Percentiles rank a stretch among this genome's conserved stretches.
phyloP scores from a whole-genome alignment of 768 basidiomycete genomes.

The Suillus fuscotomentosus region DNA sequence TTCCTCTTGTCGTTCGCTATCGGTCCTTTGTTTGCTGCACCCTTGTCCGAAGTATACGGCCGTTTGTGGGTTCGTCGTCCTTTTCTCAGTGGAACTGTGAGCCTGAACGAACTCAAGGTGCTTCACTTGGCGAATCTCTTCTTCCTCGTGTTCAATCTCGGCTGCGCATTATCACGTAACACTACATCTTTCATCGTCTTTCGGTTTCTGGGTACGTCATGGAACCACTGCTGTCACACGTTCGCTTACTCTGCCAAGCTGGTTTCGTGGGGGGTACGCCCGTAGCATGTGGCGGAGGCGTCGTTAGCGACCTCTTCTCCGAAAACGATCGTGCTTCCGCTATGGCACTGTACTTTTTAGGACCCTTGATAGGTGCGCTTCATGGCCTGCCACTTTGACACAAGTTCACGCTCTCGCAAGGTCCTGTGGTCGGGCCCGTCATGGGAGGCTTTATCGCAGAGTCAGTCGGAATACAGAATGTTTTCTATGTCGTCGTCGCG shows the following conservation, averaged over 20 bases:
- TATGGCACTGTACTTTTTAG: slow-evolving; percentile 67
- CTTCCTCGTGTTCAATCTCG: not conserved
- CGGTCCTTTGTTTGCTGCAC: not conserved
- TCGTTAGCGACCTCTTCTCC: slow-evolving; percentile 63
- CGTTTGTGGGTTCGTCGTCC: slow-evolving; percentile 23
- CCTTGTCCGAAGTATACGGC: not conserved
- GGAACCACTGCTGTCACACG: not conserved
- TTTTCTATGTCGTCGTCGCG: no score
- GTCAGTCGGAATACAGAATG: no score
- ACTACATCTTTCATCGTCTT: slow-evolving; percentile 52
- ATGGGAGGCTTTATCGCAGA: no score
- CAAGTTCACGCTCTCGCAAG: slow-evolving; percentile 7
- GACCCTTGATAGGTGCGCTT: slow-evolving; percentile 53
- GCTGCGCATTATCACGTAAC: not conserved
- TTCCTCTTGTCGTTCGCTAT: not conserved
- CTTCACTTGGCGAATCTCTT: not conserved
- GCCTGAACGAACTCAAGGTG: not conserved
- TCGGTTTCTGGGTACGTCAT: slow-evolving; percentile 61
- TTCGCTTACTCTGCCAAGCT: slow-evolving; percentile 33
- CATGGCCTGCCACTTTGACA: not conserved
- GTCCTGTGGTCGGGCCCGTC: slow-evolving; percentile 26
- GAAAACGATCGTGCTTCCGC: slow-evolving; percentile 63
- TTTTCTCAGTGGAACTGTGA: not conserved
- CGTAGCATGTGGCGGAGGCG: slow-evolving; percentile 62
- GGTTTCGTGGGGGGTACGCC: slow-evolving; percentile 66